Base-by-base conservation (phyloP, 2,329 filamentous ascomycete species). In the Paramyrothecium roridum region DNA sequence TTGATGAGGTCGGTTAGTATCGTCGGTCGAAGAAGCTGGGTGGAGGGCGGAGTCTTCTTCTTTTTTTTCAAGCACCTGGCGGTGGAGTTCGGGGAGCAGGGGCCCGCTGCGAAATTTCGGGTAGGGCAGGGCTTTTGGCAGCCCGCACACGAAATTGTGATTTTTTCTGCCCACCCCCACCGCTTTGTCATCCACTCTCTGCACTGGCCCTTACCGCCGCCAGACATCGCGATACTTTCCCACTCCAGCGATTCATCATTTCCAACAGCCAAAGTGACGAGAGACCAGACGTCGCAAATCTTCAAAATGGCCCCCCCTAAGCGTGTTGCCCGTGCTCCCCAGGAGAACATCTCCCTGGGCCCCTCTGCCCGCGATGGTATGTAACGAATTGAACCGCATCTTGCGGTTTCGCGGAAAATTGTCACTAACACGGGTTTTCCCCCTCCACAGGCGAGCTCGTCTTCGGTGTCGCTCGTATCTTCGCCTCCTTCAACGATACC, bases 391-490 rank as follows among this genome's bases (percentile, higher is more conserved):
- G 8, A 48, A 23, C 20, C 17, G 17, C 17, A 48, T n/a, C n/a
- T n/a, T 10, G 19, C 8, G 6, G 19, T 51, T 20, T 55, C 47
- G 46, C 59, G 23, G 48, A 50, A 50, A 56, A n/a, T n/a, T n/a
- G n/a, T 58, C 46, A 59, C 59, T 64, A 59, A 63, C 55, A 48
- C 50, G 48, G 54, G 23, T 46, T 54, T n/a, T n/a, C n/a, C 50
- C 54, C 47, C 34, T 58, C 51, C 59, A 63, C 66, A 93, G 92
- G 92, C 82, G 91, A 96, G 83, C 90, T 96, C 79, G 92, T 96
- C 79, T 97, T 97, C 78, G 93, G 93, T 78, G 93, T 96, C 81
- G 93, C 93, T 77, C 91, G 93, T 78, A 97, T 97, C 84, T 75
- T 97, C 80, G 93, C 93, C 73, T 96, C 91, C 65, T 92, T 92